Conservation (phyloP, 2,329 filamentous ascomycete species). For the Epichloe coenophiala region DNA sequence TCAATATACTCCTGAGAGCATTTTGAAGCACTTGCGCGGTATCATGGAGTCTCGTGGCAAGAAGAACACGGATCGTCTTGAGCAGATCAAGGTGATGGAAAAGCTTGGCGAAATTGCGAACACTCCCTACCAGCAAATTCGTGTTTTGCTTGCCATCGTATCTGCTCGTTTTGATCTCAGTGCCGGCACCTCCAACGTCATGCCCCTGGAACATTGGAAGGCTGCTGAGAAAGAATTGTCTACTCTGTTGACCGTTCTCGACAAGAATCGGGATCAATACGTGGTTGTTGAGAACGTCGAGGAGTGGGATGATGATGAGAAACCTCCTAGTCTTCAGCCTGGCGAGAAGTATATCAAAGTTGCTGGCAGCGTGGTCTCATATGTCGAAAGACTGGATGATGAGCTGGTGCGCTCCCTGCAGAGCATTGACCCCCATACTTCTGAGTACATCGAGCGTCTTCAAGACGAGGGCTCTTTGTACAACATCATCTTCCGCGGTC, state of each 20-base stretch:
- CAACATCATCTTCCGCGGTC: slow-evolving; percentile 76
- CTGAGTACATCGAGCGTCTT: slow-evolving; percentile 93
- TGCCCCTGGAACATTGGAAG: slow-evolving; percentile 97
- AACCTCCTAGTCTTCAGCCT: slow-evolving; percentile 58
- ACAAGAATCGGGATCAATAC: slow-evolving; percentile 57
- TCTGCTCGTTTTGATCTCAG: slow-evolving; percentile 91
- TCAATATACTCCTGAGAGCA: slow-evolving; percentile 91
- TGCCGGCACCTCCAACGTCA: slow-evolving; percentile 61
- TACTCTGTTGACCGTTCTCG: slow-evolving; percentile 63
- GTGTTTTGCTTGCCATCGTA: slow-evolving; percentile 80
- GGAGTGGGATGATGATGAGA: slow-evolving; percentile 99
- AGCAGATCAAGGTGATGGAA: slow-evolving; percentile 97
- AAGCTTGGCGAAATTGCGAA: slow-evolving; percentile 80
- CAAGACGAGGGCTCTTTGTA: slow-evolving; percentile 85
- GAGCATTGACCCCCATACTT: slow-evolving; percentile 94
- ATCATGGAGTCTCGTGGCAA: slow-evolving; percentile 95
- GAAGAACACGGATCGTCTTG: slow-evolving; percentile 91
- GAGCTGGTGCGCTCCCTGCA: slow-evolving; percentile 96
- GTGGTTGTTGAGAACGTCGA: slow-evolving; percentile 85
- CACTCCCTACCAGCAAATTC: slow-evolving; percentile 87
- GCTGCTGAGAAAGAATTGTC: slow-evolving; percentile 77
- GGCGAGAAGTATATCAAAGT: slow-evolving; percentile 79
- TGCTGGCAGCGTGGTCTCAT: slow-evolving; percentile 86
- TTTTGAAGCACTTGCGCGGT: slow-evolving; percentile 86
- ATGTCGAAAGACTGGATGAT: slow-evolving; percentile 88